These are phyloP conservation scores for Penicillium sp. DNA, from an alignment of 2,329 filamentous ascomycete species.

Conservation along the genomic window DNA sequence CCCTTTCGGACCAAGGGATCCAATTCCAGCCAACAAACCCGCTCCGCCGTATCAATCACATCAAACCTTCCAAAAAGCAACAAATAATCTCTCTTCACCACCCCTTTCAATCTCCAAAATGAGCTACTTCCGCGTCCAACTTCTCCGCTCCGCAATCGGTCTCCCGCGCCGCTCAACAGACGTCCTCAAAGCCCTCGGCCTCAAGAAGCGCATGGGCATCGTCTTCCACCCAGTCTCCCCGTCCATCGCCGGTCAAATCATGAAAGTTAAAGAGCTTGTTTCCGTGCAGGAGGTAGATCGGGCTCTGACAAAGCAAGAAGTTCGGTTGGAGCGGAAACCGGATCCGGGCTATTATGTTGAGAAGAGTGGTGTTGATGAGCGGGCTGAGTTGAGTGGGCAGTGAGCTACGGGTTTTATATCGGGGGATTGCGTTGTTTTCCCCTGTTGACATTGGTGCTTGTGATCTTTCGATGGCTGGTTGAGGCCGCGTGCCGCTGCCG, in stretches of 20 bases:
- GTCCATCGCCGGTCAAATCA: constrained; percentile 84
- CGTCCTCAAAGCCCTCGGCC: constrained; percentile 80
- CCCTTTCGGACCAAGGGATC: background rate
- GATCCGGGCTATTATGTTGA: constrained; percentile 82
- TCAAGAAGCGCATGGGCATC: constrained; percentile 79
- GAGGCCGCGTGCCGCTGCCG: background rate
- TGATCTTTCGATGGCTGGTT: background rate
- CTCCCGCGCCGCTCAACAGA: constrained; percentile 77
- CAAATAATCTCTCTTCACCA: background rate
- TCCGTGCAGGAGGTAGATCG: constrained; percentile 74
- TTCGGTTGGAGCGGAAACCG: constrained; percentile 71
- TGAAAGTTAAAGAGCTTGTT: constrained; percentile 92
- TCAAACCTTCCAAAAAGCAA: background rate
- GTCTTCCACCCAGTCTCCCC: constrained; percentile 86
- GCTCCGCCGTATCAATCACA: background rate
- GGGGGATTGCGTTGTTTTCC: background rate
- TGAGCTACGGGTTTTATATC: constrained; percentile 3
- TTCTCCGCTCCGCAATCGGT: constrained; percentile 86
- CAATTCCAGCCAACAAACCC: background rate
- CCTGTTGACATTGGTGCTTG: background rate
- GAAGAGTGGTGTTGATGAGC: constrained; percentile 42
- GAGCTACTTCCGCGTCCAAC: constrained; percentile 87
- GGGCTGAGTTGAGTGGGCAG: constrained; percentile 27
- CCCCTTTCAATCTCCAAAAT: constrained; percentile 46
- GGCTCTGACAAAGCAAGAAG: constrained; percentile 64